Conservation (phyloP, 208 protist genomes). For the Trypanosoma congolense region DNA sequence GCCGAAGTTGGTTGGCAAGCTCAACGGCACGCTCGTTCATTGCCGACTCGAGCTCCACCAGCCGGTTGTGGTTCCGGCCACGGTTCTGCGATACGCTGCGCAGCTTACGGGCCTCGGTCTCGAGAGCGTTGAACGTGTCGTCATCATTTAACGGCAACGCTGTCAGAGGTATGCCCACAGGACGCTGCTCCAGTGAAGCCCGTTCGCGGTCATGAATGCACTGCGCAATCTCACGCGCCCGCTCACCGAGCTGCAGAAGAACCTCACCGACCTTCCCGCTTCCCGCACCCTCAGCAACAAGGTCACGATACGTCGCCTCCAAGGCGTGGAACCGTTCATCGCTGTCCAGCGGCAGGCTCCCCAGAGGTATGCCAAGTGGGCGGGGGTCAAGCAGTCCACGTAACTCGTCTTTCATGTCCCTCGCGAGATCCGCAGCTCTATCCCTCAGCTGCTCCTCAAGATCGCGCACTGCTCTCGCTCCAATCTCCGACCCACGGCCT, state of each 20-base stretch:
- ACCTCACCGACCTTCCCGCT: constrained; percentile 45
- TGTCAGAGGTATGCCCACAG: constrained; percentile 57
- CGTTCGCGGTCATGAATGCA: constrained; percentile 52
- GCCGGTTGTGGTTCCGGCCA: constrained; percentile 21
- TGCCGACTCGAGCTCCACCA: constrained; percentile 30
- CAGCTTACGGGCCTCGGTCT: constrained; percentile 59
- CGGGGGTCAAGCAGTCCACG: constrained; percentile 56
- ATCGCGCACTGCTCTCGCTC: constrained; percentile 40
- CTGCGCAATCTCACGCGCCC: constrained; percentile 47
- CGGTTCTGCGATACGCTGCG: constrained; percentile 26
- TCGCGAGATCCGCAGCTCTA: constrained; percentile 55
- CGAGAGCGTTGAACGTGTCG: constrained; percentile 42
- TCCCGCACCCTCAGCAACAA: constrained; percentile 40
- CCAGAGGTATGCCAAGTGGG: constrained; percentile 58
- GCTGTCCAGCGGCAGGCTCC: constrained; percentile 40
- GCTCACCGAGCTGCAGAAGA: constrained; percentile 70
- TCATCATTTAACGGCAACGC: constrained; percentile 67
- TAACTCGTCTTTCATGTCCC: constrained; percentile 33
- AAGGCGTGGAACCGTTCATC: constrained; percentile 46
- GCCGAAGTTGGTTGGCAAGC: constrained; percentile 44
- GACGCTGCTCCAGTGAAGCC: constrained; percentile 38
- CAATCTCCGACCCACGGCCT: constrained; percentile 26
- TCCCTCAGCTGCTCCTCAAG: constrained; percentile 78
- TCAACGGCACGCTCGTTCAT: constrained; percentile 76
- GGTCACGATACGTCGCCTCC: constrained; percentile 58